Evolutionary conservation across 495 filamentous ascomycete genomes (phyloP), one percentile per base, ranked within the genome.

Genomic region (Neurospora intermedia): DNA sequence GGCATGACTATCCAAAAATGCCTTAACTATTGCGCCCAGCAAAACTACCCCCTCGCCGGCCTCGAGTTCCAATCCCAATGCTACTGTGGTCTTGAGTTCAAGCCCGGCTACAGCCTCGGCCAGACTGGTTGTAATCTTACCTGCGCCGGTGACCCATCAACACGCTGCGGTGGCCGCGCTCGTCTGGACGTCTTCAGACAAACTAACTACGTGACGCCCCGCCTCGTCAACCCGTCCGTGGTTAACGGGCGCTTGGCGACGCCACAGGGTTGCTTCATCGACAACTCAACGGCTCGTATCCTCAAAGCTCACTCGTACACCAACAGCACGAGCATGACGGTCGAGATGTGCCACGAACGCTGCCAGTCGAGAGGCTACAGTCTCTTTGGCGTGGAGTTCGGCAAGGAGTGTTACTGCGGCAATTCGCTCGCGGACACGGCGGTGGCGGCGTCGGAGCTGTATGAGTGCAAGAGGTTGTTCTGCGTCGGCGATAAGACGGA

Each of bases 1-100:
- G 54, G 13, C 54, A 84, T 86, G 83, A 87, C 84, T 2, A 77
- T 83, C 48, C 83, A 83, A 69, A 69, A 78, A 43, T 86, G 85
- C 62, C 76, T 81, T 7, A 43, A 73, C 18, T 83, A 78, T 45
- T 86, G 85, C 75, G 48, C 76, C 15, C 72, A 42, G 41, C 77
- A 78, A 41, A 77, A 78, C 16, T 83, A 75, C 70, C 71, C 74
- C 5, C 76, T 83, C 20, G 82, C 84, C 11, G 84, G 84, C 10
- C 73, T 81, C n/a, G 84, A 85, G 62, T 82, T 81, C 70, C 73
- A 73, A 9, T 73, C 77, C 27, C 81, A 85, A 74, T 86, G 84
- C 70, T 85, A 81, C 71, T 85, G 84, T 54, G 81, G 79, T 5
- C 48, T 77, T 10, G 69, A 72, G 41, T 75, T 82, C 38, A 78